A percentile compares a stretch with the other conserved stretches of the same genome.
Evolutionary conservation across 2,329 filamentous ascomycete species (phyloP).

Genomic region (Diaporthe citrichinensis): DNA sequence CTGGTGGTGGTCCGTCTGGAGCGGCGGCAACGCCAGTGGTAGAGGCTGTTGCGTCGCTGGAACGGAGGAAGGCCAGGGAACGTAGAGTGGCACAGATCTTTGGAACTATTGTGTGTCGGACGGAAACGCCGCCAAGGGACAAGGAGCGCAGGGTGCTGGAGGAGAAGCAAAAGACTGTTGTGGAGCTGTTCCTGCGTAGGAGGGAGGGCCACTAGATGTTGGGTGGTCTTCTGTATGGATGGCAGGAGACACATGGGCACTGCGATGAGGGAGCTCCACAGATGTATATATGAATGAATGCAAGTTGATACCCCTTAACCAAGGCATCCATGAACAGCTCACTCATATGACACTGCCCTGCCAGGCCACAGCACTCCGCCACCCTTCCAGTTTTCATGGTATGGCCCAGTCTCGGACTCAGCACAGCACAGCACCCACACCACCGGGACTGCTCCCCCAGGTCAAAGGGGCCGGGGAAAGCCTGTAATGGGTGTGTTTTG

Average conservation of each 20-base stretch:
- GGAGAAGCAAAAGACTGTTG: slow-evolving; percentile 74
- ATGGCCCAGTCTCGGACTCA: not conserved
- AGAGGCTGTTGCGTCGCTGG: slow-evolving; percentile 58
- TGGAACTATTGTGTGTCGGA: slow-evolving; percentile 72
- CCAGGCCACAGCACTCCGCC: not conserved
- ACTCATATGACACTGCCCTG: not conserved
- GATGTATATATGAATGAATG: slow-evolving; percentile 17
- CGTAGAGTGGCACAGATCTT: slow-evolving; percentile 76
- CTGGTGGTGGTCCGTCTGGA: slow-evolving; percentile 39
- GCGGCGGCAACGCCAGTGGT: slow-evolving; percentile 46
- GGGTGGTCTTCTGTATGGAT: not conserved
- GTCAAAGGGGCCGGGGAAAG: too few species aligned
- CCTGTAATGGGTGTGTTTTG: not conserved
- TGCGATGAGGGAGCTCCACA: not conserved
- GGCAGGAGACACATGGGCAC: not conserved
- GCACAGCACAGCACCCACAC: not conserved
- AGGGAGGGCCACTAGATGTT: slow-evolving; percentile 37
- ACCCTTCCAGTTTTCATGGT: not conserved
- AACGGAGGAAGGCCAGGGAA: slow-evolving; percentile 72
- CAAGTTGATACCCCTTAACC: slow-evolving; percentile 24
- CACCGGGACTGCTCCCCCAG: not conserved
- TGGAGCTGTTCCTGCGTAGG: slow-evolving; percentile 77
- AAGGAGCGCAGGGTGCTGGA: slow-evolving; percentile 72
- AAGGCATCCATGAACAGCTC: not conserved
- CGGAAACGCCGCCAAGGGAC: slow-evolving; percentile 53